Evolutionary conservation across 805 yeast genomes (phyloP), one percentile per base, ranked within the genome.

Genomic region (Candida nitratophila): DNA sequence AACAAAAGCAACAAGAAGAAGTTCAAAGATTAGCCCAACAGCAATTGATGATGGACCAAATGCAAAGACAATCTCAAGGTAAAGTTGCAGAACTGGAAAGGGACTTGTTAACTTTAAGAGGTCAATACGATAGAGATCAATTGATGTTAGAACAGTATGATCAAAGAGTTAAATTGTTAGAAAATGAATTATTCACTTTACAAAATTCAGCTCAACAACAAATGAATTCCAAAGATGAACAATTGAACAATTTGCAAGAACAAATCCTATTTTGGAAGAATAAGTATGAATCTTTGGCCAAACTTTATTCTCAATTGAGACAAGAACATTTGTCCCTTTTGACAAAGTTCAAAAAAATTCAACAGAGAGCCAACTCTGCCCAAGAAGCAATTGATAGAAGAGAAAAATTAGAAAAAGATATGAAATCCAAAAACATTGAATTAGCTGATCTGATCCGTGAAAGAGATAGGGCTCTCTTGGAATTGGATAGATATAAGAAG

Each of bases 251-350:
- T 43, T 60, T 87, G 39, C 88, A 83, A 55, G 90, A 86, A 43
- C 96, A 89, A 63, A 73, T 85, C 36, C 68, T 63, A 24, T 74
- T 77, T 48, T 90, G 96, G 96, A 79, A 86, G 49, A 77, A 77
- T 43, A 90, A 90, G 66, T 90, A 90, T 64, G 96, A 89, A 57
- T 75, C 93, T 0, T 71, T 90, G 49, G 96, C 96, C 6, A 87
- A 87, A 56, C 70, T 90, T 50, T 90, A 90, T 62, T 82, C 95
- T 2, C 96, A 89, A 64, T 70, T 90, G 53, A 83, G 97, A 58
- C 95, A 86, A 64, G 97, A 90, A 64, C 96, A 90, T 59, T 71
- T 90, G 56, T 84, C 81, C 49, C 65, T 89, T 44, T 72, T 90
- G 57, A 73, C 84, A 42, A 83, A 83, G 57, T 83, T 83, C 59